Percentiles rank a stretch among this genome's conserved stretches.
Conservation (phyloP, 2,329 filamentous ascomycete genomes). For the Orbilia javanica region DNA sequence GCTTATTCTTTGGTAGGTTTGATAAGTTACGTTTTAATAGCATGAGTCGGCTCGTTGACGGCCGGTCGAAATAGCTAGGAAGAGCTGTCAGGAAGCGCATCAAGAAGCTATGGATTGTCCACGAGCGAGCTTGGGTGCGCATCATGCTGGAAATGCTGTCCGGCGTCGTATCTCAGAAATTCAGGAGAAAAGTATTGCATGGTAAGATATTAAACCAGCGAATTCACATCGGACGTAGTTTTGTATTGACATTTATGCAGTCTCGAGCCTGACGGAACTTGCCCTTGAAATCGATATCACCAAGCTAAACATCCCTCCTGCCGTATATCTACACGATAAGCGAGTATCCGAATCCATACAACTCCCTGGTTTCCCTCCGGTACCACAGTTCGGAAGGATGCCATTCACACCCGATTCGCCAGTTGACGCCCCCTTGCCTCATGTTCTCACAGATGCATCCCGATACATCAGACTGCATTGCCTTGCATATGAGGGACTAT, state of each 20-base stretch:
- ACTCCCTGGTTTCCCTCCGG: conserved; percentile 66
- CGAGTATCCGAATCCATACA: conserved; percentile 64
- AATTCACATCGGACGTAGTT: neutral
- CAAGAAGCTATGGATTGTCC: conserved; percentile 71
- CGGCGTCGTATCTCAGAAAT: conserved; percentile 72
- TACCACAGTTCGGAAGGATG: conserved; percentile 67
- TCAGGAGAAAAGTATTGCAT: conserved; percentile 72
- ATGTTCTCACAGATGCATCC: conserved; percentile 70
- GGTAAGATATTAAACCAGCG: conserved; percentile 63
- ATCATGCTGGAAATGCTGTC: conserved; percentile 72
- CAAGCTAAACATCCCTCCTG: conserved; percentile 70
- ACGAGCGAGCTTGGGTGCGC: conserved; percentile 71
- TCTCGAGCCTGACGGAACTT: conserved; percentile 68
- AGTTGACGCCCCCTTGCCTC: conserved; percentile 66
- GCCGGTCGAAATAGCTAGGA: conserved; percentile 64
- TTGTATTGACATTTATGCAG: conserved; percentile 62
- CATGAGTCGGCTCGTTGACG: conserved; percentile 1
- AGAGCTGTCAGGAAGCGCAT: conserved; percentile 71
- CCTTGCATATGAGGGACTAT: conserved; percentile 69
- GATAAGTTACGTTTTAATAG: neutral
- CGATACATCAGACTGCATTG: conserved; percentile 69
- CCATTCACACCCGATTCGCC: conserved; percentile 66
- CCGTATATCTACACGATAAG: conserved; percentile 71
- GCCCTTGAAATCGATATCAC: conserved; percentile 70
- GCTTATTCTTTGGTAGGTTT: conserved; percentile 69